Evolutionary conservation across 495 filamentous ascomycete genomes (phyloP), one percentile per base, ranked within the genome.

Genomic region (Ascodesmis nigricans): DNA sequence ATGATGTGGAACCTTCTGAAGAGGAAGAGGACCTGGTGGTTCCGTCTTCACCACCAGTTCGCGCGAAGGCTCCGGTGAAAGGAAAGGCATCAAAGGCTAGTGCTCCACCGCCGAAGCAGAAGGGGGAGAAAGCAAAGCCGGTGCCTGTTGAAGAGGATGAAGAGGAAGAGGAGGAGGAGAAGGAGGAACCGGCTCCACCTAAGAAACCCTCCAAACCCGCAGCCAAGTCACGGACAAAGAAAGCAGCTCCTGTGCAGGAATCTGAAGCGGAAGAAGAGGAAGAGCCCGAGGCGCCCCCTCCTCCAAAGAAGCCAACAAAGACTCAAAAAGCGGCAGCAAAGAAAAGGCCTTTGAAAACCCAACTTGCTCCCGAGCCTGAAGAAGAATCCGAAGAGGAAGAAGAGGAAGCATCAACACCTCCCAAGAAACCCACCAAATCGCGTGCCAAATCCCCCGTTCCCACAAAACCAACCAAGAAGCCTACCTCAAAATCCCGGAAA

Each of bases 161-260:
- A 1, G 47, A 42, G 2, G 49, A 46, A 9, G 48, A 56, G 21
- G 46, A 44, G 15, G 46, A 50, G 3, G 39, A 57, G 17, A 6
- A 25, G 20, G 23, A 45, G 29, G 31, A 31, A 16, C 29, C 17
- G 0, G 24, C 35, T 1, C 35, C 31, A 24, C 33, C 8, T 29
- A 26, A 11, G 13, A 41, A 7, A 39, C 46, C 27, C 37, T 23
- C 21, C 3, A 46, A 29, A 15, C 20, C 27, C 33, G 35, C 33
- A 44, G 9, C 17, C 20, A 6, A 14, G 2, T 17, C 15, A 14
- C 28, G 34, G 13, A 37, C 21, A 5, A 49, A 33, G 31, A 51
- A 30, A 45, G 24, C 28, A 46, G 43, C 39, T 23, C 40, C 31
- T 25, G 47, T 40, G 25, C 43, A 11, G 30, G 18, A 45, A 23